phyloP scores from a whole-genome alignment of 768 basidiomycete genomes.

The Naganishia friedmannii region DNA sequence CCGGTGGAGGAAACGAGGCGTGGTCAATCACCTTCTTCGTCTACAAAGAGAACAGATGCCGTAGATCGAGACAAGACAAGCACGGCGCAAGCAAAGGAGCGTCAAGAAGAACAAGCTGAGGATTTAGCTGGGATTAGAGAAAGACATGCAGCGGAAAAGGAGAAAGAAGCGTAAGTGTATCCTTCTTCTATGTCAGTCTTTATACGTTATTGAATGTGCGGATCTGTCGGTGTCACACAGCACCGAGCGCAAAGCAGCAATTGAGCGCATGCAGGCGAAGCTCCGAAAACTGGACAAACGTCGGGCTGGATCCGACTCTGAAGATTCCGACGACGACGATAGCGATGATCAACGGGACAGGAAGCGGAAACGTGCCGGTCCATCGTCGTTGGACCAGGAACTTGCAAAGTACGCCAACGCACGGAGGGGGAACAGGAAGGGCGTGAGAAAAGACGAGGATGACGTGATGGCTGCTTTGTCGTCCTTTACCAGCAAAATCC shows the following conservation, averaged over 20 bases:
- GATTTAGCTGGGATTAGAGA: conserved; percentile 28
- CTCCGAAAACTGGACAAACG: conserved; percentile 72
- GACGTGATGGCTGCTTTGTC: conserved; percentile 47
- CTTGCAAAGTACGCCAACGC: conserved; percentile 73
- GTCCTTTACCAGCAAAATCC: conserved; percentile 39
- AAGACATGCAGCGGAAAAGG: conserved; percentile 27
- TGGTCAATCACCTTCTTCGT: neutral
- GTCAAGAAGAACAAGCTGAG: neutral
- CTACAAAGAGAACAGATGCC: neutral
- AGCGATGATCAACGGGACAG: conserved; percentile 59
- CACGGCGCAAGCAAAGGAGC: neutral
- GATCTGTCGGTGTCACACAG: neutral
- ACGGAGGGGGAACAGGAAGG: conserved; percentile 61
- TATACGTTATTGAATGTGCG: too few relatives aligned
- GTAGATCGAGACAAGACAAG: neutral
- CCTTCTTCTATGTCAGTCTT: neutral
- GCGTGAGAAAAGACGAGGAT: conserved; percentile 59
- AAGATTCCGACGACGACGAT: conserved; percentile 57
- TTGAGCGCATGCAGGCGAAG: conserved; percentile 70
- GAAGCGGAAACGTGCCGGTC: conserved; percentile 57
- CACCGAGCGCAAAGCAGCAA: conserved; percentile 55
- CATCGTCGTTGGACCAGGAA: conserved; percentile 75
- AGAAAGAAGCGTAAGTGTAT: conserved; percentile 25
- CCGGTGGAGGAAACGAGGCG: neutral
- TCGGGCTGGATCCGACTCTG: conserved; percentile 55